Evolutionary conservation across 2,329 filamentous ascomycete species (phyloP).

Genomic region (Monosporascus sp.): DNA sequence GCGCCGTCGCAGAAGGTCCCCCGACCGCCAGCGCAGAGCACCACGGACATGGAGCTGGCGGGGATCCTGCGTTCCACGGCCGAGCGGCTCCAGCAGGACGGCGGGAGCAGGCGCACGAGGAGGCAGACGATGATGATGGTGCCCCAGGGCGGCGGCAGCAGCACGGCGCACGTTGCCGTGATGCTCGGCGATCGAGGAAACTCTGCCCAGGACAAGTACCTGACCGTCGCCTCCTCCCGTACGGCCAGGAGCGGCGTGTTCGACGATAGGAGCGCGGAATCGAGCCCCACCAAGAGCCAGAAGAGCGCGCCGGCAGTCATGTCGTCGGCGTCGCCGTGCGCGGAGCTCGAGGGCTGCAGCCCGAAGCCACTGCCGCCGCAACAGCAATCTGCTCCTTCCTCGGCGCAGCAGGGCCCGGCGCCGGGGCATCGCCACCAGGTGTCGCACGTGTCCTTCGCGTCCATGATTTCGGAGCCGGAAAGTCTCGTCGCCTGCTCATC

Average conservation of each 20-base stretch:
- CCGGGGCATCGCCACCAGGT: conserved; percentile 19
- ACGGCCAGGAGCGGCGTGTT: not conserved
- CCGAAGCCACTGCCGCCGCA: conserved; percentile 5
- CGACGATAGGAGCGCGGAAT: conserved; percentile 12
- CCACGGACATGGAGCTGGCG: conserved; percentile 43
- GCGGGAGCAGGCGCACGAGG: conserved; percentile 25
- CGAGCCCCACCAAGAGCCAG: conserved; percentile 24
- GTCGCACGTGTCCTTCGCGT: conserved; percentile 29
- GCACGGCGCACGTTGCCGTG: not conserved
- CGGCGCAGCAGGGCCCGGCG: conserved; percentile 10
- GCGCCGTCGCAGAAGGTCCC: conserved; percentile 17
- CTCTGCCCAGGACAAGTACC: not conserved
- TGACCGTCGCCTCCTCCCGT: not conserved
- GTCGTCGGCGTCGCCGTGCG: conserved; percentile 1
- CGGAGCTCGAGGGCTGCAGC: conserved; percentile 18
- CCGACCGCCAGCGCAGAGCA: conserved; percentile 19
- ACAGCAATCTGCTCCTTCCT: not conserved
- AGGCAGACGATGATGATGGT: conserved; percentile 22
- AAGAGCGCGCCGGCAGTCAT: conserved; percentile 23
- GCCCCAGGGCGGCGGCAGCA: not conserved
- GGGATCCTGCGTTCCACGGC: conserved; percentile 51
- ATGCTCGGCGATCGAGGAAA: not conserved
- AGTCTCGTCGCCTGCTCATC: conserved; percentile 31
- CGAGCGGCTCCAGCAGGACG: conserved; percentile 37
- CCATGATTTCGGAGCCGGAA: conserved; percentile 33